Conservation (phyloP, 2,329 filamentous ascomycete species). For the Aspergillus hiratsukae region DNA sequence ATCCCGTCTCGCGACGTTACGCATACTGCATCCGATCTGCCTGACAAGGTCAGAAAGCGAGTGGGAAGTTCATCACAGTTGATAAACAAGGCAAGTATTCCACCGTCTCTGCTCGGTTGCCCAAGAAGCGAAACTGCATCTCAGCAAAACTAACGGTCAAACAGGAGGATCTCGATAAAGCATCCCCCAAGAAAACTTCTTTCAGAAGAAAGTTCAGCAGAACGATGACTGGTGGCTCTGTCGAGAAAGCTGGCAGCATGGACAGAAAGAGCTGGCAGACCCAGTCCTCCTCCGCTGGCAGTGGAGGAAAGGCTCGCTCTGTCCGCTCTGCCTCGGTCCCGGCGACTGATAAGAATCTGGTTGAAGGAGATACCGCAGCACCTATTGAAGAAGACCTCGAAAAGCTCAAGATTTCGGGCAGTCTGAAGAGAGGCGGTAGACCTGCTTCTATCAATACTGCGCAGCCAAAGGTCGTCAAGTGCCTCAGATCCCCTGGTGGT, state of each 20-base stretch:
- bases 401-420: not conserved
- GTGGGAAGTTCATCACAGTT: too few species aligned
- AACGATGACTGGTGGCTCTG: not conserved
- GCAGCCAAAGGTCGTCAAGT: not conserved
- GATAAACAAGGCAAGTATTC: not conserved
- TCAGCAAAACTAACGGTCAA: not conserved
- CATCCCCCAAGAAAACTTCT: not conserved
- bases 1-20: not conserved
- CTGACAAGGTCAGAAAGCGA: not conserved
- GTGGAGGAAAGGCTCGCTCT: not conserved
- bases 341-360: not conserved
- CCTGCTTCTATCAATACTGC: not conserved
- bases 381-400: not conserved
- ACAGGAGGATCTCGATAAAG: not conserved
- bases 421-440: too few species aligned
- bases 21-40: not conserved
- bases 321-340: not conserved
- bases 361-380: not conserved
- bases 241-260: not conserved
- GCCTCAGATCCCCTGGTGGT: not conserved
- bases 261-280: not conserved
- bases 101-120: too few species aligned
- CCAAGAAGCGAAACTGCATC: too few species aligned
- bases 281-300: not conserved
- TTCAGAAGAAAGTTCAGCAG: not conserved